Conservation (phyloP, 352 stramenopile genomes). For the Globisporangium echinulatum region DNA sequence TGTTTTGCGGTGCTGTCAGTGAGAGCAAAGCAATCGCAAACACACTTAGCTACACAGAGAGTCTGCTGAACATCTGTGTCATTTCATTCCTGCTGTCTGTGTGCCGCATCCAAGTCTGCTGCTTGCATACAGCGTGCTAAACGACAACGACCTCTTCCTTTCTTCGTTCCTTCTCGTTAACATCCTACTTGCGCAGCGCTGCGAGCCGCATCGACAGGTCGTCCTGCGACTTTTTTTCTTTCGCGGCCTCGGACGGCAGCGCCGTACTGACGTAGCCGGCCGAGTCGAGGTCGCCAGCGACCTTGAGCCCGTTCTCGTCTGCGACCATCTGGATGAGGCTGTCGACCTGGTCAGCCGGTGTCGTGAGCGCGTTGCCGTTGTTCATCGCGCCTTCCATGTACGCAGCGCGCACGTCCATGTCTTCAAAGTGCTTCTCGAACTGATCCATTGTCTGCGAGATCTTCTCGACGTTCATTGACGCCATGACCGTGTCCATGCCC, state of each 20-base stretch:
- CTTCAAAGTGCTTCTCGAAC: slow-evolving; percentile 99
- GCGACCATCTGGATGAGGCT: slow-evolving; percentile 97
- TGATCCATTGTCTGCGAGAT: slow-evolving; percentile 97
- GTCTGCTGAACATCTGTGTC: no score
- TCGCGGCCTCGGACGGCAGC: slow-evolving; percentile 56
- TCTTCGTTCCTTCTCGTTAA: neutral
- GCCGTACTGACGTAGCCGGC: slow-evolving; percentile 84
- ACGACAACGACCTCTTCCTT: no score
- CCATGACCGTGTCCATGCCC: slow-evolving; percentile 96
- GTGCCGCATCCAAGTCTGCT: no score
- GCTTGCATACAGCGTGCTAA: no score
- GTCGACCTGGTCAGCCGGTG: slow-evolving; percentile 96
- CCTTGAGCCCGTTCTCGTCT: slow-evolving; percentile 95
- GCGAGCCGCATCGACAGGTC: slow-evolving; percentile 79
- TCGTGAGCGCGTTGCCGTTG: slow-evolving; percentile 92
- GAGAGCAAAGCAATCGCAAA: no score
- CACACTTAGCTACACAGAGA: no score
- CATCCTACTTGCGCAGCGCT: slow-evolving; percentile 55
- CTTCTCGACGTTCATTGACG: slow-evolving; percentile 97
- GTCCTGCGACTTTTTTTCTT: slow-evolving; percentile 79
- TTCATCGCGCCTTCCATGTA: slow-evolving; percentile 99
- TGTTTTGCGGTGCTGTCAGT: no score
- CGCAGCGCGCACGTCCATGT: slow-evolving; percentile 96
- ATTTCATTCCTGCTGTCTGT: no score
- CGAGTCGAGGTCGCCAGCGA: slow-evolving; percentile 92